Evolutionary conservation across 2,329 filamentous ascomycete species (phyloP).

Genomic region (Ciborinia camelliae): DNA sequence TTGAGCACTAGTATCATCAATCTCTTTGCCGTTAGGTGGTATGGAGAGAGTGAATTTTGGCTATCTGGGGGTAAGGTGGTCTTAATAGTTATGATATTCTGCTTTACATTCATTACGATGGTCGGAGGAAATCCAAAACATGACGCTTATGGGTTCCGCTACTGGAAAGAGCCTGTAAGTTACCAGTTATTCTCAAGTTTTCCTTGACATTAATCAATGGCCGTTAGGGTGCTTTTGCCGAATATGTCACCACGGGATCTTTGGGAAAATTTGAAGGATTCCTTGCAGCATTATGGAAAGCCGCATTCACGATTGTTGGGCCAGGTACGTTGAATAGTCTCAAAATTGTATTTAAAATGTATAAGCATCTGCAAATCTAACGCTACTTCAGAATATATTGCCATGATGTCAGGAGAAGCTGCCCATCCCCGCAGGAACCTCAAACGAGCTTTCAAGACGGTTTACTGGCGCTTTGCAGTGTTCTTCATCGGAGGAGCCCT

Average conservation of each 20-base stretch:
- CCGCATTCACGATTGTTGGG: conserved; percentile 45
- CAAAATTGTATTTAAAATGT: background rate
- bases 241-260: conserved; percentile 58
- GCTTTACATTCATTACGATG: conserved; percentile 71
- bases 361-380: background rate
- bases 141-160: conserved; percentile 67
- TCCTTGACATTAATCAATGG: background rate
- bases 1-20: conserved; percentile 52
- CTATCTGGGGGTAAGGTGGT: conserved; percentile 42
- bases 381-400: conserved; percentile 47
- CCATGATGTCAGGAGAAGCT: conserved; percentile 66
- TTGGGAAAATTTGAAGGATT: conserved; percentile 70
- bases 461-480: conserved; percentile 67
- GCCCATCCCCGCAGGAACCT: conserved; percentile 61
- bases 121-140: conserved; percentile 70
- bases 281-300: conserved; percentile 49
- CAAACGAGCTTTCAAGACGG: conserved; percentile 67
- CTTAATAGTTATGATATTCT: conserved; percentile 46
- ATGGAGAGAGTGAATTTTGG: conserved; percentile 72
- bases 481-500: conserved; percentile 71
- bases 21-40: conserved; percentile 61
- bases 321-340: conserved; percentile 45
- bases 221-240: conserved; percentile 57
- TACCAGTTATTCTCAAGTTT: background rate
- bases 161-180: conserved; percentile 53